Conservation (phyloP, 2,329 filamentous ascomycete species). For the Fusarium compactum region DNA sequence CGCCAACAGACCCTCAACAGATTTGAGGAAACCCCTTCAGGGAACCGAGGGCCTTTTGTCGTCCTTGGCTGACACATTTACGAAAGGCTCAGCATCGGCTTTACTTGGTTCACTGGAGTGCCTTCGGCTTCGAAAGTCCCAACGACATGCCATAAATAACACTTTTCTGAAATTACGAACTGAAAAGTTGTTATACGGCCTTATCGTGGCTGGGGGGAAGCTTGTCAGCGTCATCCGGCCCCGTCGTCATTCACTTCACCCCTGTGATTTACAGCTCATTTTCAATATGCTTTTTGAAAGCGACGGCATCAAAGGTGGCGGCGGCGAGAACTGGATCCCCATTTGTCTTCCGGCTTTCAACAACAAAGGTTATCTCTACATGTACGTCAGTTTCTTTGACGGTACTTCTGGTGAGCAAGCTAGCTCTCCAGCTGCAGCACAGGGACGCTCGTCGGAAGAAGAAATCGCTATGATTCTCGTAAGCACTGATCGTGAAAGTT, state of each 20-base stretch:
- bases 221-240: slow-evolving; percentile 96
- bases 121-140: slow-evolving; percentile 88
- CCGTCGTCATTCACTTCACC: slow-evolving; percentile 93
- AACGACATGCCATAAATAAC: slow-evolving; percentile 87
- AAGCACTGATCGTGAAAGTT: slow-evolving; percentile 91
- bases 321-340: slow-evolving; percentile 96
- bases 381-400: slow-evolving; percentile 97
- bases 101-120: slow-evolving; percentile 93
- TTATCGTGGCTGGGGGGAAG: slow-evolving; percentile 91
- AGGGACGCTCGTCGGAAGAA: slow-evolving; percentile 75
- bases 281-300: slow-evolving; percentile 99
- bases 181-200: slow-evolving; percentile 86
- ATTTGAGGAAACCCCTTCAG: slow-evolving; percentile 88
- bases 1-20: slow-evolving; percentile 89
- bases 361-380: slow-evolving; percentile 95
- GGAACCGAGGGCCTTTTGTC: slow-evolving; percentile 93
- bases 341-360: slow-evolving; percentile 97
- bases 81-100: slow-evolving; percentile 88
- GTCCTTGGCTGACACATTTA: slow-evolving; percentile 94
- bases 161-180: slow-evolving; percentile 83
- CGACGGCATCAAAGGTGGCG: slow-evolving; percentile 88
- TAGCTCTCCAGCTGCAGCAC: slow-evolving; percentile 66
- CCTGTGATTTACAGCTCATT: slow-evolving; percentile 93
- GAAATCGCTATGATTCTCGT: slow-evolving; percentile 94
- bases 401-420: slow-evolving; percentile 58